A percentile compares a stretch with the other conserved stretches of the same genome.
Conservation (phyloP, 306 rosid species). For the Mimosa bimucronata region DNA sequence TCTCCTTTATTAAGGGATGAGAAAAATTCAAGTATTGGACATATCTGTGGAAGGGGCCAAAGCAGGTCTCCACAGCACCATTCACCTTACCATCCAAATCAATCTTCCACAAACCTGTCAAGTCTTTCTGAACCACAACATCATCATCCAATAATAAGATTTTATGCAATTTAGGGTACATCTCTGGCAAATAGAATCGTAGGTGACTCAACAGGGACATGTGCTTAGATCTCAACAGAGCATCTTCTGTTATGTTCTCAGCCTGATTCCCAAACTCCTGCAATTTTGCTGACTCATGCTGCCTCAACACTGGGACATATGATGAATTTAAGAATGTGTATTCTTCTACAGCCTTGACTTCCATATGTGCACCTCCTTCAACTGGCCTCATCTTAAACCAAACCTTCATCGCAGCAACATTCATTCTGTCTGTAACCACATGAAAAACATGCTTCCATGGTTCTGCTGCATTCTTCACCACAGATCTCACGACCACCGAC, state of each 20-base stretch:
- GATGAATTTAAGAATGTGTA: conserved; percentile 82
- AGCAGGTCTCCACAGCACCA: conserved; percentile 98
- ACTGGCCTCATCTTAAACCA: conserved; percentile 98
- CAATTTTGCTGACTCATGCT: conserved; percentile 60
- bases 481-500: conserved; percentile 91
- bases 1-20: conserved; percentile 74
- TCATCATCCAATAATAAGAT: conserved; percentile 88
- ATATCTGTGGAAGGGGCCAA: conserved; percentile 91
- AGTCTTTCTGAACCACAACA: conserved; percentile 93
- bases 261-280: conserved; percentile 59
- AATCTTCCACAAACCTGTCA: conserved; percentile 88
- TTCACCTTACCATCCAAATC: conserved; percentile 94
- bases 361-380: conserved; percentile 82
- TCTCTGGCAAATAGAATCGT: conserved; percentile 91
- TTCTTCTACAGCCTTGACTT: conserved; percentile 88
- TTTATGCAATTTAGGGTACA: conserved; percentile 87
- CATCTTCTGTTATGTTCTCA: conserved; percentile 59
- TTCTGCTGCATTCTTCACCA: conserved; percentile 82
- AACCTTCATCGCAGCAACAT: conserved; percentile 97
- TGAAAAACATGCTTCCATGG: conserved; percentile 98
- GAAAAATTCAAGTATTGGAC: conserved; percentile 87
- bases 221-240: conserved; percentile 53
- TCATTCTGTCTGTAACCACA: conserved; percentile 90
- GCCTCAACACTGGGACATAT: conserved; percentile 79
- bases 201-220: conserved; percentile 81